Evolutionary conservation across 2,329 filamentous ascomycete species (phyloP).

Genomic region (Graphiopsis chlorocephala): DNA sequence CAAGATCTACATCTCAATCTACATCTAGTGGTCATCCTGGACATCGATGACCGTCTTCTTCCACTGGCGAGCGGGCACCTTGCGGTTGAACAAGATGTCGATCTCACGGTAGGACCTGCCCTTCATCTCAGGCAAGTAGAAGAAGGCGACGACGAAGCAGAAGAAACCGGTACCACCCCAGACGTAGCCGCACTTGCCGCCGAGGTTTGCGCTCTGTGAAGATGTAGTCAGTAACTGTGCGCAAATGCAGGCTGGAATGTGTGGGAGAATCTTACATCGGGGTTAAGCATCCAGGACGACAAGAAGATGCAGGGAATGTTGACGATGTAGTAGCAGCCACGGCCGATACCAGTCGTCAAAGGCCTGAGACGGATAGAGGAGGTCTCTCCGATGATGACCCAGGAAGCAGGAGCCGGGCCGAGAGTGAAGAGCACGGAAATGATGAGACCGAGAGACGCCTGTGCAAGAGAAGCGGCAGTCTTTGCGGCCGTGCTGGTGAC

Average conservation of each 20-base stretch:
- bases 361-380: conserved; percentile 63
- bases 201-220: conserved; percentile 23
- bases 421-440: conserved; percentile 64
- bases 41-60: conserved; percentile 57
- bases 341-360: conserved; percentile 64
- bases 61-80: conserved; percentile 54
- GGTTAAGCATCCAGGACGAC: conserved; percentile 60
- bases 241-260: background rate
- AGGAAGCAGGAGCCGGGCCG: conserved; percentile 62
- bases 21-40: conserved; percentile 59
- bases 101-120: conserved; percentile 59
- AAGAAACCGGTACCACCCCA: conserved; percentile 58
- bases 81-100: conserved; percentile 58
- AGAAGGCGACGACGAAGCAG: conserved; percentile 49
- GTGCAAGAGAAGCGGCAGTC: conserved; percentile 47
- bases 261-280: conserved; percentile 20
- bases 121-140: conserved; percentile 58
- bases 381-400: conserved; percentile 66
- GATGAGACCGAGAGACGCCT: conserved; percentile 62
- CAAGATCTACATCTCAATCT: background rate
- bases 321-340: conserved; percentile 61
- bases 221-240: conserved; percentile 27
- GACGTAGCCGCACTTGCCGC: conserved; percentile 58
- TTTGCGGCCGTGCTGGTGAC: conserved; percentile 15
- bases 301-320: conserved; percentile 67